Conservation (phyloP, 805 yeast species). For the Hanseniaspora mollemarum region DNA sequence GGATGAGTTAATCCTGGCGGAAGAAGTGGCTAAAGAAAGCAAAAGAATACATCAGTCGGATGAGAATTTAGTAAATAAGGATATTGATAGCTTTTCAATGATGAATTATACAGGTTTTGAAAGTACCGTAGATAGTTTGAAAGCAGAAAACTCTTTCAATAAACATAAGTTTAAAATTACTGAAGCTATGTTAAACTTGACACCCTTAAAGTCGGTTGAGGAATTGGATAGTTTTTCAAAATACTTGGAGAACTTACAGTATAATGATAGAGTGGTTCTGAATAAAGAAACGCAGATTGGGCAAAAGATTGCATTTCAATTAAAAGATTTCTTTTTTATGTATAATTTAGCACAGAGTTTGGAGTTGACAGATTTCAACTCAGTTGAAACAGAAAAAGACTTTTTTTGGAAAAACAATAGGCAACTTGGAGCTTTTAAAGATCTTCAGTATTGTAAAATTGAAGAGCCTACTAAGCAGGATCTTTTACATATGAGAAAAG, state of each 20-base stretch:
- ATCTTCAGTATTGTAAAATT: background rate
- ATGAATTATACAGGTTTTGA: slow-evolving; percentile 3
- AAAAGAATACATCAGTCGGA: background rate
- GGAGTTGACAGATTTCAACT: background rate
- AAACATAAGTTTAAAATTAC: slow-evolving; percentile 1
- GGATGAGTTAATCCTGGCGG: background rate
- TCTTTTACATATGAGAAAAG: background rate
- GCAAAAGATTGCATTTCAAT: background rate
- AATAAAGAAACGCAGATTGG: background rate
- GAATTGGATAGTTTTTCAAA: background rate
- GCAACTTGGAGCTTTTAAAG: background rate
- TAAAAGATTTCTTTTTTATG: slow-evolving; percentile 7
- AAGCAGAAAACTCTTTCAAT: background rate
- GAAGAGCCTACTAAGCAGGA: background rate
- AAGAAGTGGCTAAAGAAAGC: slow-evolving; percentile 3
- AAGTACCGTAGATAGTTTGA: background rate
- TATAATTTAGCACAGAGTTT: background rate
- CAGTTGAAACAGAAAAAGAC: background rate
- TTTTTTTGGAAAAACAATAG: background rate
- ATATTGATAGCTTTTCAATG: background rate
- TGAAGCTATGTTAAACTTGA: background rate
- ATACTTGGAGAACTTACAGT: background rate
- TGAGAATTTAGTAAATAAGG: background rate
- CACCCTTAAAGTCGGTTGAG: background rate
- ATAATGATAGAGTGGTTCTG: background rate